Percentiles rank a stretch among this genome's conserved stretches.
phyloP scores from a whole-genome alignment of 1,284 basidiomycete species.

The Waitea zeae region DNA sequence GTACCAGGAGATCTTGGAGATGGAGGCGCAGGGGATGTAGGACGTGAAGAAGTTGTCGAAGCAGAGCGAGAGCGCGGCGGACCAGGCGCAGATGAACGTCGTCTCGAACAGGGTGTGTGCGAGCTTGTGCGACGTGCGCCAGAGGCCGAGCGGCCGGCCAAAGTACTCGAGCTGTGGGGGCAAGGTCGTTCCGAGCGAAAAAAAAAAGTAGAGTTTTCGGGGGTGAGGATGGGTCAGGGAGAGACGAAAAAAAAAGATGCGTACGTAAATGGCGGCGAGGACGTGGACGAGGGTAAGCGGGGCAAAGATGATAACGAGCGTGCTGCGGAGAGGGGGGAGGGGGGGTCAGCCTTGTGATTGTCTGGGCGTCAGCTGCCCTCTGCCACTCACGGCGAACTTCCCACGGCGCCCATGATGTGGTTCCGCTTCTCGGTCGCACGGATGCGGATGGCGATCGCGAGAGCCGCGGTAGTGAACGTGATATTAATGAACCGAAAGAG shows the following conservation, averaged over 20 bases:
- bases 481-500: slow-evolving; percentile 78
- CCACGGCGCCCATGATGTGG: slow-evolving; percentile 50
- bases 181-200: no score
- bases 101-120: slow-evolving; percentile 71
- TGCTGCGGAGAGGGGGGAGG: slow-evolving; percentile 24
- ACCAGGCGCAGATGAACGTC: slow-evolving; percentile 84
- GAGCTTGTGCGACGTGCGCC: slow-evolving; percentile 72
- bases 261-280: slow-evolving; percentile 65
- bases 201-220: slow-evolving; percentile 7
- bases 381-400: slow-evolving; percentile 70
- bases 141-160: slow-evolving; percentile 76
- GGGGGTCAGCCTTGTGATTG: slow-evolving; percentile 5
- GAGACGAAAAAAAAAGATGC: slow-evolving; percentile 10
- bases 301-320: slow-evolving; percentile 76
- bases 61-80: slow-evolving; percentile 71
- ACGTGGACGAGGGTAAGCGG: slow-evolving; percentile 78
- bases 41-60: slow-evolving; percentile 91
- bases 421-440: slow-evolving; percentile 35
- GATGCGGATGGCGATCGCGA: slow-evolving; percentile 69
- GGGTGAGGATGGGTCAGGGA: slow-evolving; percentile 7
- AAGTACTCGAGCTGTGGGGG: slow-evolving; percentile 93
- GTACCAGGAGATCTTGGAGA: slow-evolving; percentile 50
- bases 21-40: slow-evolving; percentile 54
- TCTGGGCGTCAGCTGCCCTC: no score
- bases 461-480: slow-evolving; percentile 61